These are phyloP conservation scores for Ascochyta viciae-villosae DNA, from an alignment of 2,329 filamentous ascomycete species.

Conservation along the genomic window DNA sequence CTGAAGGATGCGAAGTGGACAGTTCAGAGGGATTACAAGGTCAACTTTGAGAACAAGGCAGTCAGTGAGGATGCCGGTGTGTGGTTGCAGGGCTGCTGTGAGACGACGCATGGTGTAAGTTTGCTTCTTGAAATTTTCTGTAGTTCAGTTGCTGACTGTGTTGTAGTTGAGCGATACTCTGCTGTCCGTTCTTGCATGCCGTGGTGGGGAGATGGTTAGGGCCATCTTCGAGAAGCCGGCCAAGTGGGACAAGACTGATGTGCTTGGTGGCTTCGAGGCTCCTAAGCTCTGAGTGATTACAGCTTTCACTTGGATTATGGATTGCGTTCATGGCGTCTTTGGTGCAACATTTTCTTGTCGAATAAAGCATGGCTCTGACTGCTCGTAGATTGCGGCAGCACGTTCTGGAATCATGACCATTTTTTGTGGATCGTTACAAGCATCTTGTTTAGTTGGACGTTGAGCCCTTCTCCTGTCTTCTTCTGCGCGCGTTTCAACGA, in stretches of 20 bases:
- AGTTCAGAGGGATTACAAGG: constrained; percentile 79
- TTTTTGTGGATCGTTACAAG: background rate
- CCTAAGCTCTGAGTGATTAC: constrained; percentile 6
- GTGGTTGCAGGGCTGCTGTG: constrained; percentile 94
- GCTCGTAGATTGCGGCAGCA: background rate
- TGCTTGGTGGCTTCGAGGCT: constrained; percentile 33
- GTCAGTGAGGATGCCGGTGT: constrained; percentile 79
- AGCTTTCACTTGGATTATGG: background rate
- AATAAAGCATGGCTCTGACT: background rate
- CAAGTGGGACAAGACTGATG: constrained; percentile 36
- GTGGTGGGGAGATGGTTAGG: constrained; percentile 79
- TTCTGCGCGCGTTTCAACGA: too few relatives aligned
- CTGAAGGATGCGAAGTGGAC: constrained; percentile 61
- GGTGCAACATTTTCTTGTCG: background rate
- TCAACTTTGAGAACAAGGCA: constrained; percentile 71
- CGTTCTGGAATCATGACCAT: background rate
- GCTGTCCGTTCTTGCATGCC: constrained; percentile 76
- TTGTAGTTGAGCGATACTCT: constrained; percentile 78
- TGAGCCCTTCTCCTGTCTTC: background rate
- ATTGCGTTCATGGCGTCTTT: constrained; percentile 4
- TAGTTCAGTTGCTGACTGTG: background rate
- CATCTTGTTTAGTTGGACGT: background rate
- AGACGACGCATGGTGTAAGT: constrained; percentile 89
- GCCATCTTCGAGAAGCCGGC: constrained; percentile 68
- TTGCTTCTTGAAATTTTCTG: background rate